Evolutionary conservation across 495 filamentous ascomycete genomes (phyloP).

Genomic region (Clohesyomyces aquaticus): DNA sequence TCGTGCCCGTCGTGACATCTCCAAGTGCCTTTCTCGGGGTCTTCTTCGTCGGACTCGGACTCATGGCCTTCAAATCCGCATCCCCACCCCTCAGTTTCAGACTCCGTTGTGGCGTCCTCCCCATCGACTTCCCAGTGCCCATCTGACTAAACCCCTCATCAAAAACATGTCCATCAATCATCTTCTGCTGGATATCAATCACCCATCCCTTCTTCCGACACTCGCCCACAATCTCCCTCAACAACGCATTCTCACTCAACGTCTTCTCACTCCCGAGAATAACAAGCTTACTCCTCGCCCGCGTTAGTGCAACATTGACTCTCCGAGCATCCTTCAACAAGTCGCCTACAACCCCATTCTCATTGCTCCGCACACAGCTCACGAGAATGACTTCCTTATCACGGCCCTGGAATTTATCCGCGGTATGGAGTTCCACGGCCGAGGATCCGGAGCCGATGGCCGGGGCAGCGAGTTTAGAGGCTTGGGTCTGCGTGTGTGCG

Average conservation of each 20-base stretch:
- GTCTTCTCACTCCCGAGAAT: slow-evolving; percentile 82
- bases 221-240: slow-evolving; percentile 72
- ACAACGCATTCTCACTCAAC: slow-evolving; percentile 72
- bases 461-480: slow-evolving; percentile 24
- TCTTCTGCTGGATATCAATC: slow-evolving; percentile 66
- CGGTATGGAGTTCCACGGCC: slow-evolving; percentile 89
- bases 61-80: slow-evolving; percentile 9
- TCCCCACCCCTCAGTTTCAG: too few species aligned
- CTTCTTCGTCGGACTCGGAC: slow-evolving; percentile 19
- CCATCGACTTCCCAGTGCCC: too few species aligned
- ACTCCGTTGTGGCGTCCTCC: too few species aligned
- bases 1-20: slow-evolving; percentile 14
- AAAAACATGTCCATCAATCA: slow-evolving; percentile 70
- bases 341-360: slow-evolving; percentile 78
- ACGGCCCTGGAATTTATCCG: slow-evolving; percentile 92
- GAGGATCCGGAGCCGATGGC: slow-evolving; percentile 27
- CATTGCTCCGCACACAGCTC: slow-evolving; percentile 83
- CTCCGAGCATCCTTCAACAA: slow-evolving; percentile 87
- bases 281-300: slow-evolving; percentile 86
- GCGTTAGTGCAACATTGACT: slow-evolving; percentile 93
- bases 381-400: slow-evolving; percentile 93
- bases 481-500: slow-evolving; percentile 24
- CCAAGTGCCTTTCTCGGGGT: slow-evolving; percentile 30
- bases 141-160: slow-evolving; percentile 55
- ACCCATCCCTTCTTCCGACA: slow-evolving; percentile 77